These are phyloP conservation scores for Huntiella savannae DNA, from an alignment of 2,329 filamentous ascomycete species.

Conservation along the genomic window DNA sequence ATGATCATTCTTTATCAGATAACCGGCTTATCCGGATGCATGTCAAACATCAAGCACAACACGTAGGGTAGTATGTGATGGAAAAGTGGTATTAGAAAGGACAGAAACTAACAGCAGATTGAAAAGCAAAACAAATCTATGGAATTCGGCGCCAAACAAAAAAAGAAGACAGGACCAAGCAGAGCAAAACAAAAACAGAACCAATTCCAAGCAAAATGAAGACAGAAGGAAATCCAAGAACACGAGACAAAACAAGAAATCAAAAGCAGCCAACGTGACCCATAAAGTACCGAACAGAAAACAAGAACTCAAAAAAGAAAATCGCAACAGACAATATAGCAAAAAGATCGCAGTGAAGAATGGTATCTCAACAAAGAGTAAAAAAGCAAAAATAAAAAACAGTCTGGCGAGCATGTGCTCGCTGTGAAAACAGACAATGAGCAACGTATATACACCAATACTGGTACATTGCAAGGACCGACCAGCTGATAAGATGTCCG, in stretches of 20 bases:
- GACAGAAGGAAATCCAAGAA: not conserved
- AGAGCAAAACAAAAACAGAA: not conserved
- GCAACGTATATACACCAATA: slow-evolving; percentile 13
- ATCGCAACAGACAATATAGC: slow-evolving; percentile 23
- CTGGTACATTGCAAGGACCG: slow-evolving; percentile 17
- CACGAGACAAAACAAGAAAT: not conserved
- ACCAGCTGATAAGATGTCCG: slow-evolving; percentile 1
- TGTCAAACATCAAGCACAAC: too few species aligned
- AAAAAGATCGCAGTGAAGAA: slow-evolving; percentile 14
- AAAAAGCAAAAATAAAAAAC: slow-evolving; percentile 17
- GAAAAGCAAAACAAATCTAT: too few species aligned
- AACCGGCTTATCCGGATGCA: too few species aligned
- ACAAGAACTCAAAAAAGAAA: slow-evolving; percentile 9
- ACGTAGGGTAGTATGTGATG: too few species aligned
- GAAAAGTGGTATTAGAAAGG: too few species aligned
- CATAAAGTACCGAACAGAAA: slow-evolving; percentile 14
- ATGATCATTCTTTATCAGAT: too few species aligned
- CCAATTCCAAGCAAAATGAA: too few species aligned
- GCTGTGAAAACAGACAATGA: slow-evolving; percentile 20
- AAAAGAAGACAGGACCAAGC: slow-evolving; percentile 1
- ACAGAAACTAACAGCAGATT: too few species aligned
- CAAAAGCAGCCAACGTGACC: not conserved
- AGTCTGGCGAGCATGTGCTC: slow-evolving; percentile 21
- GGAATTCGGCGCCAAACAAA: too few species aligned
- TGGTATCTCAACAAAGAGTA: slow-evolving; percentile 20